Evolutionary conservation across 129 eudicot genomes (phyloP), one percentile per base, ranked within the genome.

Genomic region (Dittrichia graveolens): DNA sequence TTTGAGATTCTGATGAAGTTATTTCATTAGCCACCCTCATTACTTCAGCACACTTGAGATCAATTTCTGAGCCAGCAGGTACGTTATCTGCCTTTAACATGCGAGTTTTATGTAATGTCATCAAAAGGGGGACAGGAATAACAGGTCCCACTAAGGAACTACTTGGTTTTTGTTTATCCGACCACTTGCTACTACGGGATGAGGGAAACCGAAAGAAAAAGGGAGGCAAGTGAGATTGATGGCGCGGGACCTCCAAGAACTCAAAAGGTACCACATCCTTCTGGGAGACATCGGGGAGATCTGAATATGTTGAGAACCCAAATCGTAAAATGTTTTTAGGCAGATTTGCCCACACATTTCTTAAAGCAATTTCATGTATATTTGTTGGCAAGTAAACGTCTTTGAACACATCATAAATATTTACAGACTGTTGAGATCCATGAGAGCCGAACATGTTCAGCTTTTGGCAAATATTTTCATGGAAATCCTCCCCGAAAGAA

Each of bases 381-480:
- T 89, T 92, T 2, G 85, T 89, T 38, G 93, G 96, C 75, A 75
- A 71, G 49, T 61, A 62, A 44, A 86, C 42, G 62, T 81, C 96
- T 39, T 73, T 80, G 56, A 86, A 67, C 52, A 79, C 80, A 66
- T 81, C 79, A 41, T 24, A 69, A 38, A 75, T 65, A 15, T 59
- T 42, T 14, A 65, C 8, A 48, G 85, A 63, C 24, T 76, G 74
- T 41, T 63, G 60, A 6, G 78, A 31, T 61, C 60, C 80, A 14
- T 61, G n/a, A 6, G 67, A 16, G 13, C 47, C 69, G 62, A 71
- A 82, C 6, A 55, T 70, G 66, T 84, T 75, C 72, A 92, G 31
- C 48, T 64, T 89, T 52, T 83, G 68, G 81, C 87, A 79, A 67
- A 86, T 82, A 38, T 56, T 61, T 53, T 84, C 69, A 77, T 88